Conservation (phyloP, 2,329 filamentous ascomycete species). For the Paracamarosporium sp. region DNA sequence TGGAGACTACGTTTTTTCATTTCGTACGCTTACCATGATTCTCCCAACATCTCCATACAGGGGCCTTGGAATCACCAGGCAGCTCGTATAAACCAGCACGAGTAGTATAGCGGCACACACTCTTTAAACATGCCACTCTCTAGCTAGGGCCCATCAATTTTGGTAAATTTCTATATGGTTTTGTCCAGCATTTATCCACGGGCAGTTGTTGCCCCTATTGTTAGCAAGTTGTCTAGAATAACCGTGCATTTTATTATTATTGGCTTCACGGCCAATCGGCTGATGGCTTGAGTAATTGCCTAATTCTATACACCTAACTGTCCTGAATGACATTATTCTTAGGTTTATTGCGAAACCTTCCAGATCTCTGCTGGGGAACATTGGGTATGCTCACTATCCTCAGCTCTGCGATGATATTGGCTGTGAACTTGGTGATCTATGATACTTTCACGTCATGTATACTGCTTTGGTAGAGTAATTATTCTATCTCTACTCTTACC, state of each 20-base stretch:
- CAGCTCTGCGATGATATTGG: not conserved
- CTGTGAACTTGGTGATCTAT: not conserved
- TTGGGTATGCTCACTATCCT: not conserved
- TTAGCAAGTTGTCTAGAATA: conserved; percentile 17
- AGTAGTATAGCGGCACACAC: too few relatives aligned
- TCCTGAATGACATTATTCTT: conserved; percentile 19
- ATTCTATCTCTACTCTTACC: not conserved
- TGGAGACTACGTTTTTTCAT: too few relatives aligned
- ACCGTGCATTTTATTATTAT: conserved; percentile 18
- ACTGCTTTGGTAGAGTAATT: not conserved
- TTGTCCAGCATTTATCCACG: conserved; percentile 20
- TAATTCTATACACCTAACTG: conserved; percentile 19
- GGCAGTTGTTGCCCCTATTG: conserved; percentile 18
- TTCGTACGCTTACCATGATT: not conserved
- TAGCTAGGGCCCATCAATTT: too few relatives aligned
- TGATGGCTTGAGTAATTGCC: conserved; percentile 34
- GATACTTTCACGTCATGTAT: conserved; percentile 7
- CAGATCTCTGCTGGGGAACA: conserved; percentile 1
- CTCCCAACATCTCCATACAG: not conserved
- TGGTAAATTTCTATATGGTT: not conserved
- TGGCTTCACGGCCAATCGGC: conserved; percentile 21
- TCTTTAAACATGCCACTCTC: too few relatives aligned
- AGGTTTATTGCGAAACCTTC: conserved; percentile 1
- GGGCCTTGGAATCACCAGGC: not conserved
- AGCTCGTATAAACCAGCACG: too few relatives aligned